Percentiles rank a stretch among this genome's conserved stretches.
phyloP scores from a whole-genome alignment of 2,329 filamentous ascomycete species.

The Venturia carpophila region DNA sequence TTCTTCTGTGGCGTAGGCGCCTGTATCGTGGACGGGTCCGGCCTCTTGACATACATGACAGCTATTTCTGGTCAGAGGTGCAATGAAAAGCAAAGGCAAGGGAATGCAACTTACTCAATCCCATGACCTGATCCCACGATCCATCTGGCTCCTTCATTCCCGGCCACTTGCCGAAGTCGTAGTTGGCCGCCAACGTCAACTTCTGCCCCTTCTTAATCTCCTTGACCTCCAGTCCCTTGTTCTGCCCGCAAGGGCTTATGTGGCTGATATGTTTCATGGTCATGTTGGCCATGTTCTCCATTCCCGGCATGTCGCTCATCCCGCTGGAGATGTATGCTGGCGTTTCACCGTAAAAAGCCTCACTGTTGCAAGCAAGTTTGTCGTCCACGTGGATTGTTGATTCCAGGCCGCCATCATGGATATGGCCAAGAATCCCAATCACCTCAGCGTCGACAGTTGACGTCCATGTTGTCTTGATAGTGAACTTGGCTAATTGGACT shows the following conservation, averaged over 20 bases:
- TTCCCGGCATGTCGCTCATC: neutral
- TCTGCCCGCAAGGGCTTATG: constrained; percentile 7
- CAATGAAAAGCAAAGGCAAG: neutral
- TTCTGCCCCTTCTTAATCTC: constrained; percentile 14
- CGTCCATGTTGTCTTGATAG: constrained; percentile 8
- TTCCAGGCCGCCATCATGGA: constrained; percentile 15
- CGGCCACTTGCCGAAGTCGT: constrained; percentile 16
- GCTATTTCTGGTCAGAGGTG: neutral
- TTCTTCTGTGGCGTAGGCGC: no score
- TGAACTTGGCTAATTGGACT: neutral
- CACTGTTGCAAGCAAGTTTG: constrained; percentile 13
- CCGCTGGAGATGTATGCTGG: constrained; percentile 7
- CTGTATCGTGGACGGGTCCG: neutral
- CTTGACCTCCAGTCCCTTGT: neutral
- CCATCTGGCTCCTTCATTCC: constrained; percentile 15
- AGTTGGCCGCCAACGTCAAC: constrained; percentile 14
- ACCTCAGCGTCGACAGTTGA: constrained; percentile 13
- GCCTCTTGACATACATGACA: neutral
- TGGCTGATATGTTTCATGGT: constrained; percentile 14
- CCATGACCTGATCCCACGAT: constrained; percentile 17
- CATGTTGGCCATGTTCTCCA: neutral
- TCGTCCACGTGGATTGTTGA: constrained; percentile 7
- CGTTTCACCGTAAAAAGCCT: neutral
- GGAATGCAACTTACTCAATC: neutral
- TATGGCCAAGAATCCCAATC: constrained; percentile 12